These are phyloP conservation scores for Vitis hybrid DNA, from an alignment of 177 flowering plant species.

Conservation along the genomic window DNA sequence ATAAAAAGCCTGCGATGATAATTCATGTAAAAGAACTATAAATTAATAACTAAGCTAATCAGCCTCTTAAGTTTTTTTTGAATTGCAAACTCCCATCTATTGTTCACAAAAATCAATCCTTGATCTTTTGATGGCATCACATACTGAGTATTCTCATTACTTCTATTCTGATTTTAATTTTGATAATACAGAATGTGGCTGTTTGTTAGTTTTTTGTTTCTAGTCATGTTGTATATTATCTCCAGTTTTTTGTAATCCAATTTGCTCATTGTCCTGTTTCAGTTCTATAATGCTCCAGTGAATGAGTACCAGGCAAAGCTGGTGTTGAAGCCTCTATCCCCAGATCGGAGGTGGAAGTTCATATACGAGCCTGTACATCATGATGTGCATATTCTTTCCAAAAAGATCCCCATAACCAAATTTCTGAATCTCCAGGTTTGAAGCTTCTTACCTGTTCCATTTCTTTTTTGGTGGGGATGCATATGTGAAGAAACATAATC, in stretches of 20 bases:
- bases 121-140: no score
- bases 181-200: no score
- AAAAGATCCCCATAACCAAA: slow-evolving; percentile 78
- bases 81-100: no score
- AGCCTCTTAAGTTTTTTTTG: no score
- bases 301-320: slow-evolving; percentile 74
- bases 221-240: no score
- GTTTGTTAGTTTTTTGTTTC: neutral
- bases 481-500: neutral
- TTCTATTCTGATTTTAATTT: no score
- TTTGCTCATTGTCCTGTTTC: slow-evolving; percentile 26
- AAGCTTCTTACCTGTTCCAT: neutral
- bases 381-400: slow-evolving; percentile 76
- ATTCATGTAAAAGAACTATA: no score
- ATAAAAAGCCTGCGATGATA: no score
- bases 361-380: slow-evolving; percentile 74
- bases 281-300: slow-evolving; percentile 78
- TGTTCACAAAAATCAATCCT: no score
- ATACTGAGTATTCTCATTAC: no score
- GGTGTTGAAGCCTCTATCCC: slow-evolving; percentile 72
- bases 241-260: neutral
- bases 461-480: neutral
- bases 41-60: no score
- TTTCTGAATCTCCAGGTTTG: slow-evolving; percentile 82
- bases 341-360: slow-evolving; percentile 75